A percentile compares a stretch with the other conserved stretches of the same genome.
Evolutionary conservation across 106 monocot genomes (phyloP).

Genomic region (Dendrobium officinale): DNA sequence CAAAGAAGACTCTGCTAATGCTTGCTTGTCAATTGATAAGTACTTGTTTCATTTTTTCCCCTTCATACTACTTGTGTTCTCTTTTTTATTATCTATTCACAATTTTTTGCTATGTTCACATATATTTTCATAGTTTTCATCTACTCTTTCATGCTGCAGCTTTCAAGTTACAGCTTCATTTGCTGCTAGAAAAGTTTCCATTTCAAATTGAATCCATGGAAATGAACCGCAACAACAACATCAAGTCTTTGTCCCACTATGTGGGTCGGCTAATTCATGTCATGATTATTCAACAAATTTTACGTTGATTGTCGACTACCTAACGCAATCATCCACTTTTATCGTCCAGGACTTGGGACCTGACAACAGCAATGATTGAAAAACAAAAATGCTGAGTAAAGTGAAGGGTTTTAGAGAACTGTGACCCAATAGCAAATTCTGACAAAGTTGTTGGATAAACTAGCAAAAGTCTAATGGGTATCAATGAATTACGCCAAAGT

Average conservation of each 20-base stretch:
- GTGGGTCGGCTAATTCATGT: too few relatives aligned
- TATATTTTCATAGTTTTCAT: not conserved
- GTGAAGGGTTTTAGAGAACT: not conserved
- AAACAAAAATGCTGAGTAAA: not conserved
- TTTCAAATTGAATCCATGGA: too few relatives aligned
- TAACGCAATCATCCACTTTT: too few relatives aligned
- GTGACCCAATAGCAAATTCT: not conserved
- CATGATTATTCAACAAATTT: too few relatives aligned
- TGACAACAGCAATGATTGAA: too few relatives aligned
- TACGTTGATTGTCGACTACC: too few relatives aligned
- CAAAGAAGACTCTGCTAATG: slow-evolving; percentile 78
- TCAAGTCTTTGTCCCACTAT: too few relatives aligned
- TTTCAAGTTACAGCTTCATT: not conserved
- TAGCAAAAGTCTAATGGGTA: not conserved
- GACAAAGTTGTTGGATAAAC: not conserved
- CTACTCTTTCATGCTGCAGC: not conserved
- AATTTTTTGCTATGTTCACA: not conserved
- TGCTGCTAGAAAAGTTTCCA: not conserved
- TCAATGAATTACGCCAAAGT: not conserved
- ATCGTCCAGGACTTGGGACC: too few relatives aligned
- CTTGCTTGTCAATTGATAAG: slow-evolving; percentile 66
- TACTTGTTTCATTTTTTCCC: not conserved
- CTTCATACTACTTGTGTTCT: not conserved
- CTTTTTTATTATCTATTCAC: not conserved
- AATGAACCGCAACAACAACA: too few relatives aligned